A percentile compares a stretch with the other conserved stretches of the same genome.
Evolutionary conservation across 352 stramenopile species (phyloP).

Genomic region (Globisporangium camurandrum): DNA sequence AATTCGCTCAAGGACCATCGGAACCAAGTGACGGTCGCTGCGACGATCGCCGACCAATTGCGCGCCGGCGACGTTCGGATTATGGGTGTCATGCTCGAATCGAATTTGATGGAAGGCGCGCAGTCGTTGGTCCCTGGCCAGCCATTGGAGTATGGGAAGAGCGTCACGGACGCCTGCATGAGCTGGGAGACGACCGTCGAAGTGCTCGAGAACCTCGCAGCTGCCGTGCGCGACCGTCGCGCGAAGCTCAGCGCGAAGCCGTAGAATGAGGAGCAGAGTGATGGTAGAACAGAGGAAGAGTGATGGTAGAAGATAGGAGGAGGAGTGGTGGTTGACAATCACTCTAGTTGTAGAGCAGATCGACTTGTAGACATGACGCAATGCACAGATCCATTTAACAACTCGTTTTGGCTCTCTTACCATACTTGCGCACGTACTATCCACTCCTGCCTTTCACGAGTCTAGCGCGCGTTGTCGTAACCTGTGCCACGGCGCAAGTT

Average conservation of each 20-base stretch:
- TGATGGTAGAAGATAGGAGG: no score
- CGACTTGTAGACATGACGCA: no score
- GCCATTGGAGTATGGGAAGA: slow-evolving; percentile 84
- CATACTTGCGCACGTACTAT: background rate
- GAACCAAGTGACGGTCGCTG: slow-evolving; percentile 76
- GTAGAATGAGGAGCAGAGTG: background rate
- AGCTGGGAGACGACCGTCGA: slow-evolving; percentile 72
- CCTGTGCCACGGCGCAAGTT: slow-evolving; percentile 34
- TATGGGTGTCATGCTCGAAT: slow-evolving; percentile 87
- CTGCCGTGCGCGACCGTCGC: slow-evolving; percentile 67
- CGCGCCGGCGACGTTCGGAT: slow-evolving; percentile 67
- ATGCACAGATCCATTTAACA: no score
- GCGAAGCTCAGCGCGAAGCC: slow-evolving; percentile 28
- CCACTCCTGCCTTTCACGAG: no score
- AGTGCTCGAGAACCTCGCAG: slow-evolving; percentile 67
- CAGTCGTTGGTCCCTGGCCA: slow-evolving; percentile 69
- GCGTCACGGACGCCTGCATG: slow-evolving; percentile 87
- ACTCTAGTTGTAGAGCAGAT: background rate
- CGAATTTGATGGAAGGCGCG: slow-evolving; percentile 77
- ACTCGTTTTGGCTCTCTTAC: no score
- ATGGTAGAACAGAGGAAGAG: slow-evolving; percentile 5
- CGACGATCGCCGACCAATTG: slow-evolving; percentile 66
- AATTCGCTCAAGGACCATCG: slow-evolving; percentile 88
- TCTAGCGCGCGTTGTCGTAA: slow-evolving; percentile 59
- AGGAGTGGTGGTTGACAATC: no score